Evolutionary conservation across 2,329 filamentous ascomycete species (phyloP), one percentile per base, ranked within the genome.

Genomic region (Nemania sp.): DNA sequence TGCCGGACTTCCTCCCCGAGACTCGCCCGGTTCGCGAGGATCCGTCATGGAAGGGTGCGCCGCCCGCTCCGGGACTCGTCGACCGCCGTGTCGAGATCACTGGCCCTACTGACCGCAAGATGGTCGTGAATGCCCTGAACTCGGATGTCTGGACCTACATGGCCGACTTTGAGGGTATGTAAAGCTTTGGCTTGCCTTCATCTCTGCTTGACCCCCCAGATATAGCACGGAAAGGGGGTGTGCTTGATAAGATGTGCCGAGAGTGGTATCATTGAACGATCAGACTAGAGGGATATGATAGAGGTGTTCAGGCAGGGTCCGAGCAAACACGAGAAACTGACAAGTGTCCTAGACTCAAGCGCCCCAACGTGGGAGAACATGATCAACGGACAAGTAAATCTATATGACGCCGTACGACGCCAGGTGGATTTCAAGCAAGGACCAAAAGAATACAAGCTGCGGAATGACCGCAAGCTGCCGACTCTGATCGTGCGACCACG

Each of bases 291-390:
- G 21, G 12, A 20, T 7, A 40, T 53, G 12, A 39, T 4, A 39
- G 40, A 40, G 21, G 21, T 20, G 3, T 18, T 25, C 13, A 49
- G 20, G 39, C 45, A 54, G 5, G 6, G 25, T 32, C 20, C 12
- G 5, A 11, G 5, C 21, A 21, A 17, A 37, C 39, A 43, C 40
- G 4, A 39, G 29, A 48, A 32, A 47, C 54, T 71, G 29, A 69
- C 59, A 65, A 58, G 34, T 65, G 17, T 15, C 13, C 11, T 32
- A 97, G 93, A 98, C 77, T 97, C 95, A 6, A 95, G 85, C 73
- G 93, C 95, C 21, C 95, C 95, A 21, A 97, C 95, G 45, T 99
- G 95, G 95, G 92, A 97, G 68, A 98, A 98, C 82, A 98, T 98
- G 93, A 89, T 98, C 81, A 96, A 95, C 70, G 95, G 95, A 65